Evolutionary conservation across 345 rosid species (phyloP).

Genomic region (Syzygium aromaticum): DNA sequence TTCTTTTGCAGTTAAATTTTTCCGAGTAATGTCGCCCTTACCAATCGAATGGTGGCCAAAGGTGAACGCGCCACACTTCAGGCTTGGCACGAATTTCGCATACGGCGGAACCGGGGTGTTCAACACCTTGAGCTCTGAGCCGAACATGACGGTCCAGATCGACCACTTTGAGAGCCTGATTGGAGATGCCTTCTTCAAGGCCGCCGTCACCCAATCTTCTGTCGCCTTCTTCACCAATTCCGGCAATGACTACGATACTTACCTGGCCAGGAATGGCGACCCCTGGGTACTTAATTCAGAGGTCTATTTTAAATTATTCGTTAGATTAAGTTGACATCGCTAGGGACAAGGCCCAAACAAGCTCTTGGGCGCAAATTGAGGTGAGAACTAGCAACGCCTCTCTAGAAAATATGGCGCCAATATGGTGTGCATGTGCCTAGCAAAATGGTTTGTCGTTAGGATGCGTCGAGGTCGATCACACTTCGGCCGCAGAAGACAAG

Average conservation of each 20-base stretch:
- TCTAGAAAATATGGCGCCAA: background rate
- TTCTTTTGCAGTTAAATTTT: background rate
- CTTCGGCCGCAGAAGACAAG: background rate
- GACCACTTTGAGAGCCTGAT: constrained; percentile 6
- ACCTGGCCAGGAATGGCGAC: background rate
- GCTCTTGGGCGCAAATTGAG: background rate
- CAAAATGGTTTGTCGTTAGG: background rate
- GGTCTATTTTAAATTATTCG: background rate
- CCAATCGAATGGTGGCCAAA: background rate
- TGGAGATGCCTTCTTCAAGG: background rate
- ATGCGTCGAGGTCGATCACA: background rate
- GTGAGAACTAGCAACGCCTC: background rate
- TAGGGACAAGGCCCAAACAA: background rate
- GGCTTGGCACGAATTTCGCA: constrained; percentile 24
- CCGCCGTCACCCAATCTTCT: background rate
- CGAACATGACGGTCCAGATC: constrained; percentile 27
- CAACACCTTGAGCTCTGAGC: constrained; percentile 6
- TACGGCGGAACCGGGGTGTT: constrained; percentile 30
- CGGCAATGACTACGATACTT: constrained; percentile 23
- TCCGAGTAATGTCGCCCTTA: background rate
- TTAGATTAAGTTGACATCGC: background rate
- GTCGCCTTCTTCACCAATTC: constrained; percentile 18
- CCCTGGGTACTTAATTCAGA: background rate
- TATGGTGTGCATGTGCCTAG: background rate
- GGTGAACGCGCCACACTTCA: background rate